A percentile compares a stretch with the other conserved stretches of the same genome.
These are phyloP conservation scores for Suillus variegatus DNA, from an alignment of 768 basidiomycete genomes.

Conservation along the genomic window DNA sequence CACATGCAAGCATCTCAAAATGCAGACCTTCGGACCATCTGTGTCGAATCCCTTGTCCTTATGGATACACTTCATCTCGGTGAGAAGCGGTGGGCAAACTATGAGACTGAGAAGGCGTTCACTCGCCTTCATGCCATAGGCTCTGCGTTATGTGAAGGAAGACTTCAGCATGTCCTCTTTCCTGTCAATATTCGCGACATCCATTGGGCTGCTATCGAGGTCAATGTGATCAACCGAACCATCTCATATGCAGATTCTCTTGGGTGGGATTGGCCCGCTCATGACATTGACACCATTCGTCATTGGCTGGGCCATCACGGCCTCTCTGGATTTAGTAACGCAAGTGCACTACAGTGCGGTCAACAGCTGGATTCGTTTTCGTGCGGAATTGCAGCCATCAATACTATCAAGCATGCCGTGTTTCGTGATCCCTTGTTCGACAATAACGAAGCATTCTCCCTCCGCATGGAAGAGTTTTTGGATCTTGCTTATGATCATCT, in stretches of 20 bases:
- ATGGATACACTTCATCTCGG: background rate
- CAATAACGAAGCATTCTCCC: background rate
- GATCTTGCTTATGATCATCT: background rate
- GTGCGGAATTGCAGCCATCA: background rate
- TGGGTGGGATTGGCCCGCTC: conserved; percentile 34
- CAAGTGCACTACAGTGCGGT: background rate
- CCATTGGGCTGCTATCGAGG: too few species aligned
- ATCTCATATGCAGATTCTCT: background rate
- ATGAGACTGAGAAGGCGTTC: background rate
- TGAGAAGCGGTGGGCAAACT: background rate
- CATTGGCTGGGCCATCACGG: background rate
- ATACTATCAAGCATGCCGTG: background rate
- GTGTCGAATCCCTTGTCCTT: background rate
- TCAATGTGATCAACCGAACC: too few species aligned
- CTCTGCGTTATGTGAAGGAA: background rate
- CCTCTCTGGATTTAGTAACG: background rate
- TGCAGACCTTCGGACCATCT: background rate
- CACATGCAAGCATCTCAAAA: background rate
- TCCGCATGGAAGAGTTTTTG: background rate
- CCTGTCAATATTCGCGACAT: too few species aligned
- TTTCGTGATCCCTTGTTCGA: background rate
- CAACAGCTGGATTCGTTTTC: background rate
- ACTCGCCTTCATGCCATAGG: background rate
- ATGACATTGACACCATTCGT: background rate
- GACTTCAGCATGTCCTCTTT: background rate